These are phyloP conservation scores for Talaromyces sp. DNA, from an alignment of 2,329 filamentous ascomycete genomes.

Conservation along the genomic window DNA sequence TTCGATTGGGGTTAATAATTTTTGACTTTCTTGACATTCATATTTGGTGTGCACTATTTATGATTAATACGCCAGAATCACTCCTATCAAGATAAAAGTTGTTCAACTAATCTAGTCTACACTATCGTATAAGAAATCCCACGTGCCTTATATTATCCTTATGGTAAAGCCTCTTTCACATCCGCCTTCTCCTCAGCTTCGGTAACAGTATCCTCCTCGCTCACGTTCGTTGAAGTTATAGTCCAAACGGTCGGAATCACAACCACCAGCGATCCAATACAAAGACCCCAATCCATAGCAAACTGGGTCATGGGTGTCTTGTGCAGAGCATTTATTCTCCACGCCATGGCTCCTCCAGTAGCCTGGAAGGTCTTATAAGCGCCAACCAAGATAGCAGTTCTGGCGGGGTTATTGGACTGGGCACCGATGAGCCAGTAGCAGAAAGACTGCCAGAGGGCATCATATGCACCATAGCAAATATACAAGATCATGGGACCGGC, in stretches of 20 bases:
- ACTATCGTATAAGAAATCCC: neutral
- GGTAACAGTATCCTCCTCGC: conserved; percentile 6
- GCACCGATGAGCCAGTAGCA: conserved; percentile 58
- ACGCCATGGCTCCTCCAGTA: conserved; percentile 44
- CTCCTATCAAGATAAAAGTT: too few relatives aligned
- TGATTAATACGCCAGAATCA: too few relatives aligned
- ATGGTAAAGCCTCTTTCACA: conserved; percentile 7
- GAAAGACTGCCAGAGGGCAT: conserved; percentile 62
- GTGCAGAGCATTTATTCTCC: conserved; percentile 21
- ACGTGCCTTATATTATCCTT: neutral
- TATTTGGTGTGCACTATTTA: too few relatives aligned
- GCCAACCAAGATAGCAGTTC: conserved; percentile 43
- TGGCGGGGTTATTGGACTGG: conserved; percentile 38
- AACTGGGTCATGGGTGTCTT: conserved; percentile 39
- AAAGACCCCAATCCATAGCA: conserved; percentile 45
- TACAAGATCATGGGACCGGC: conserved; percentile 63
- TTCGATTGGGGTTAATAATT: too few relatives aligned
- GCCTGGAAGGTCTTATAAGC: conserved; percentile 46
- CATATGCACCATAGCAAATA: conserved; percentile 65
- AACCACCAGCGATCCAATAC: conserved; percentile 41
- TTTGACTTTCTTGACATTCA: too few relatives aligned
- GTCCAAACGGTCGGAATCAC: conserved; percentile 42
- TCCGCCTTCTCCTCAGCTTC: conserved; percentile 10
- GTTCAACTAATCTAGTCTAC: too few relatives aligned
- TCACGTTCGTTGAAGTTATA: conserved; percentile 31